A percentile compares a stretch with the other conserved stretches of the same genome.
Conservation (phyloP, 148 eudicot species). For the Dysphania ambrosioides region DNA sequence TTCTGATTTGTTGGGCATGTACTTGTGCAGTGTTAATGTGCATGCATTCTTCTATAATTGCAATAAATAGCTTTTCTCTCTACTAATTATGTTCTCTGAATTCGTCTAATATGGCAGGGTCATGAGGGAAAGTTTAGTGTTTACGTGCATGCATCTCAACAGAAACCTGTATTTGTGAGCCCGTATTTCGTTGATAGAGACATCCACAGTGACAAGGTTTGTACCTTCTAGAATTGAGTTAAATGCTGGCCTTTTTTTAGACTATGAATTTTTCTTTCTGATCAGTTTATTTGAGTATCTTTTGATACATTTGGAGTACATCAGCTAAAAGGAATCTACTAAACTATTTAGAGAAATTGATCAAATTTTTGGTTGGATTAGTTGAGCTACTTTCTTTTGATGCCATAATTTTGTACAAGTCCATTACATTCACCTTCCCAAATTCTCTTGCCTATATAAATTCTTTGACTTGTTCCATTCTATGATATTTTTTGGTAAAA, state of each 20-base stretch:
- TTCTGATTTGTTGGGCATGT: constrained; percentile 63
- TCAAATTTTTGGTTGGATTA: neutral
- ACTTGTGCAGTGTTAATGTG: constrained; percentile 64
- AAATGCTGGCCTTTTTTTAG: neutral
- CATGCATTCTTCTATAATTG: constrained; percentile 30
- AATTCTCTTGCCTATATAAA: too few relatives aligned
- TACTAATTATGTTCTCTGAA: constrained; percentile 9
- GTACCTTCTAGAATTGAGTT: neutral
- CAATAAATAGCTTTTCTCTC: neutral
- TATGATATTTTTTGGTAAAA: too few relatives aligned
- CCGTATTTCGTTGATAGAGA: constrained; percentile 62
- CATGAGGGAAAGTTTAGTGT: constrained; percentile 80
- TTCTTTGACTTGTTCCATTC: too few relatives aligned
- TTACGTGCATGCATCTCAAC: constrained; percentile 76
- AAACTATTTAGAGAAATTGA: neutral
- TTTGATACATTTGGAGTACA: neutral
- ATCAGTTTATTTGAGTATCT: neutral
- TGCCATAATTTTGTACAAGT: neutral
- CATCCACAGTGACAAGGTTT: constrained; percentile 69
- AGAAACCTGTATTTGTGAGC: constrained; percentile 60
- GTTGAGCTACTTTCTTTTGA: neutral
- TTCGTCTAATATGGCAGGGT: constrained; percentile 54
- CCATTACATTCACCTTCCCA: neutral
- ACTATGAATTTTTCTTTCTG: neutral
- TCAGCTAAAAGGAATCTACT: neutral